These are phyloP conservation scores for Candida rishiriensis DNA, from an alignment of 805 yeast species.

Conservation along the genomic window DNA sequence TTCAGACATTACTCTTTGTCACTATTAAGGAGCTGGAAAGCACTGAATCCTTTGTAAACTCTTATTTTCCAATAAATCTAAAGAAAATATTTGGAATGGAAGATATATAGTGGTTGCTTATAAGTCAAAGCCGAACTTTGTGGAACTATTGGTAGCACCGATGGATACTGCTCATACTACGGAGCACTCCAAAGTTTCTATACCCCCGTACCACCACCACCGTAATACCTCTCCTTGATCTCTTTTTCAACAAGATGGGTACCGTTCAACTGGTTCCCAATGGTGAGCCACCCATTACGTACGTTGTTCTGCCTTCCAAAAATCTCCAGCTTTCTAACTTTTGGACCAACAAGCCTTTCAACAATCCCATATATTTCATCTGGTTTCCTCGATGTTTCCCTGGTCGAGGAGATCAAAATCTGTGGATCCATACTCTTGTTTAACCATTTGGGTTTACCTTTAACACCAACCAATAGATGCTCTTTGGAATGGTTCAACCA, in stretches of 20 bases:
- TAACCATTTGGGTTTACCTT: conserved; percentile 76
- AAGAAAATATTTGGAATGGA: no score
- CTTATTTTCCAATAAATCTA: no score
- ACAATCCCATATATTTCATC: conserved; percentile 84
- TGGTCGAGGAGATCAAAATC: conserved; percentile 71
- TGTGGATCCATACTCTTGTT: conserved; percentile 66
- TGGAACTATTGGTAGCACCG: no score
- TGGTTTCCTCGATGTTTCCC: conserved; percentile 89
- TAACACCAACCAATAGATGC: conserved; percentile 79
- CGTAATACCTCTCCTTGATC: conserved; percentile 28
- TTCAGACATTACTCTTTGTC: no score
- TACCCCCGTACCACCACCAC: conserved; percentile 2
- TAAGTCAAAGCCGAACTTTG: no score
- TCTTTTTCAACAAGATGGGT: conserved; percentile 55
- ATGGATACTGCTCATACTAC: no score
- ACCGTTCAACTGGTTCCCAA: conserved; percentile 74
- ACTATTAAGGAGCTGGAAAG: no score
- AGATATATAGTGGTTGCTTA: no score
- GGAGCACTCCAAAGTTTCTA: no score
- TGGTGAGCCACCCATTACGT: conserved; percentile 85
- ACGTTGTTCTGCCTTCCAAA: conserved; percentile 86
- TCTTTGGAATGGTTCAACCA: conserved; percentile 96
- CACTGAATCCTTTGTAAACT: no score
- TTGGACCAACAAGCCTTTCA: conserved; percentile 76
- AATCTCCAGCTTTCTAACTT: conserved; percentile 76